Percentiles rank a stretch among this genome's conserved stretches.
Conservation (phyloP, 352 stramenopile species). For the Globisporangium spiculum region DNA sequence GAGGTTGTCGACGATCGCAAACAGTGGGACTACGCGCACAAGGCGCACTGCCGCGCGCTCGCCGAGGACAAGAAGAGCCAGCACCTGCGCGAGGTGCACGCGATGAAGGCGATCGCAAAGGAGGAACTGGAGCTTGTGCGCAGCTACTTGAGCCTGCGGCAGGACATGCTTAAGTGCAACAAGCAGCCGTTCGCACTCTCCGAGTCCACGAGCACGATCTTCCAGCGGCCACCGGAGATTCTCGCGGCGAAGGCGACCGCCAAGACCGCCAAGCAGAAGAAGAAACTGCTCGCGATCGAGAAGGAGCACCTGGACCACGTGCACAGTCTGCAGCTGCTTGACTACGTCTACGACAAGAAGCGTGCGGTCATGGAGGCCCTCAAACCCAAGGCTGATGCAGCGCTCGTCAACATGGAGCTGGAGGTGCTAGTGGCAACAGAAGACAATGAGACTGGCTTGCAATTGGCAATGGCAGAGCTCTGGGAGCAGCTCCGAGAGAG, state of each 20-base stretch:
- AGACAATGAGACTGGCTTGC: constrained; percentile 28
- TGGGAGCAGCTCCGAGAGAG: constrained; percentile 49
- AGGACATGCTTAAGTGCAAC: constrained; percentile 44
- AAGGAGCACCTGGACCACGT: constrained; percentile 64
- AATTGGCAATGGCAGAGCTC: constrained; percentile 41
- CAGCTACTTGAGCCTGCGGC: constrained; percentile 38
- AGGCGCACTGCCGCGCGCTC: constrained; percentile 53
- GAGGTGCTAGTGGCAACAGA: constrained; percentile 15
- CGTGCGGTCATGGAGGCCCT: constrained; percentile 41
- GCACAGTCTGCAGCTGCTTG: constrained; percentile 64
- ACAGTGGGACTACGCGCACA: constrained; percentile 42
- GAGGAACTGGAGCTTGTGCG: constrained; percentile 47
- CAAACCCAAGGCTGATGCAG: constrained; percentile 49
- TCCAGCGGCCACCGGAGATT: constrained; percentile 62
- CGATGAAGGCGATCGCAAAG: constrained; percentile 56
- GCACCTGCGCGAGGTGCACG: constrained; percentile 43
- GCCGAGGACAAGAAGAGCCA: constrained; percentile 37
- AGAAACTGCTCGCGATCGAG: constrained; percentile 42
- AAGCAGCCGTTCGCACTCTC: constrained; percentile 58
- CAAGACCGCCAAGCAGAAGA: constrained; percentile 40
- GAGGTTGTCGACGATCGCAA: constrained; percentile 45
- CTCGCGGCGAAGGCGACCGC: constrained; percentile 56
- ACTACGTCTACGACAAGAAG: constrained; percentile 70
- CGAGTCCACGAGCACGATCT: constrained; percentile 65
- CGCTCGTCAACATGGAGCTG: constrained; percentile 46